Base-by-base conservation (phyloP, 805 yeast genomes). In the Barnettozyma wickerhamii region DNA sequence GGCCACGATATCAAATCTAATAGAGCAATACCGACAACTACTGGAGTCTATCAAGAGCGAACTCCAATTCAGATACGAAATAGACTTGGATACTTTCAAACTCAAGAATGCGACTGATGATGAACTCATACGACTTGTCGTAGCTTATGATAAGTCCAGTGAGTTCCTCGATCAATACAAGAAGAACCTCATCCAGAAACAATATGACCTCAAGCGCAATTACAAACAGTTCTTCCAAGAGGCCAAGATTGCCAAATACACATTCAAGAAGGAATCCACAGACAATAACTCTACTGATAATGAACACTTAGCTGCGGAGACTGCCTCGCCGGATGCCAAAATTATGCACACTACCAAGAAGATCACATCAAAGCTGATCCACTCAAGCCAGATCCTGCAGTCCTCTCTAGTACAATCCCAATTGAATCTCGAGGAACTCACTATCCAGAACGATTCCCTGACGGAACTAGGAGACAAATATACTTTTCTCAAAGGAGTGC, bases 301-400 rank as follows among this genome's bases (percentile, higher is more conserved):
- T n/a, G 15, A 32, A 2, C 19, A 35, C 9, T 10, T n/a, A 13
- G 40, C 32, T 6, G 14, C 43, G 10, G 32, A 15, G n/a, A 15
- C 19, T 15, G 19, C 44, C 7, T 34, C 53, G 4, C 46, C 50
- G 2, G 55, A 55, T 41, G 50, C 45, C 6, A 55, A 53, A 26
- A 42, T 56, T 7, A 37, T 55, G 42, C 32, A 45, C 13, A 52
- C 60, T 5, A 56, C 55, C 0, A 55, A 50, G 39, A 50, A 47
- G 37, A 56, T 56, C 31, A 56, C 59, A 7, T 47, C 56, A 4
- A 44, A 45, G 10, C 37, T 56, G n/a, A 23, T 39, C 6, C 50
- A 51, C 31, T 55, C 60, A 4, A 45, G 51, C 14, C 55, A 52
- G 35, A 39, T 55, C 7, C 33, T 56, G 28, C 60, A 56, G 29